Evolutionary conservation across 331 rosid species (phyloP).

Genomic region (Rhamnella rubrinervis): DNA sequence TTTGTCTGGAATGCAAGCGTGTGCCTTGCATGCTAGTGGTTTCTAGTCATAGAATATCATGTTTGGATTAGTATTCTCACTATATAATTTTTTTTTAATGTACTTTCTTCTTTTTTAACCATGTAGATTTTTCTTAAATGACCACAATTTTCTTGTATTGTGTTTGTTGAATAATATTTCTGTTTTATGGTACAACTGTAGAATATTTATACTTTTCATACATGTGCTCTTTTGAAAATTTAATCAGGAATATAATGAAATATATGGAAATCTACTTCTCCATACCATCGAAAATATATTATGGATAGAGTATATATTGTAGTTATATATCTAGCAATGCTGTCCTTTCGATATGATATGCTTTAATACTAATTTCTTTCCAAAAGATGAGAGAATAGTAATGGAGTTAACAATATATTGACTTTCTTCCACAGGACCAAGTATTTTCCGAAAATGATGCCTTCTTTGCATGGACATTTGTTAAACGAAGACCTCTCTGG

Average conservation of each 20-base stretch:
- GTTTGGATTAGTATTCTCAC: too few relatives aligned
- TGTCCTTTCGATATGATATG: neutral
- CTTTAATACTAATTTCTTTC: constrained; percentile 1
- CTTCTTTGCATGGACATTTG: constrained; percentile 97
- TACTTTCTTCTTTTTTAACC: too few relatives aligned
- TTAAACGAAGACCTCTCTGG: constrained; percentile 86
- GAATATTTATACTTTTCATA: too few relatives aligned
- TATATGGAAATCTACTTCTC: neutral
- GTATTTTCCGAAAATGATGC: constrained; percentile 88
- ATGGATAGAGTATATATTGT: neutral
- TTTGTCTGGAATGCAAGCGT: too few relatives aligned
- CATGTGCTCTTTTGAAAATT: neutral
- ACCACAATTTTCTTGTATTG: too few relatives aligned
- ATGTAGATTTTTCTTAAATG: too few relatives aligned
- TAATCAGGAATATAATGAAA: neutral
- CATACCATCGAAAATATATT: constrained; percentile 7
- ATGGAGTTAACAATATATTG: constrained; percentile 23
- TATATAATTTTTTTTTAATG: too few relatives aligned
- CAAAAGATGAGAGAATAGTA: constrained; percentile 6
- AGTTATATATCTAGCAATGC: neutral
- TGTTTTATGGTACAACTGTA: too few relatives aligned
- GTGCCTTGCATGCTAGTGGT: too few relatives aligned
- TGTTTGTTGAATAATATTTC: too few relatives aligned
- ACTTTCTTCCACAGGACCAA: constrained; percentile 73
- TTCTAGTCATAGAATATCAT: too few relatives aligned